Evolutionary conservation across 2,329 filamentous ascomycete species (phyloP).

Genomic region (Aspergillus jensenii): DNA sequence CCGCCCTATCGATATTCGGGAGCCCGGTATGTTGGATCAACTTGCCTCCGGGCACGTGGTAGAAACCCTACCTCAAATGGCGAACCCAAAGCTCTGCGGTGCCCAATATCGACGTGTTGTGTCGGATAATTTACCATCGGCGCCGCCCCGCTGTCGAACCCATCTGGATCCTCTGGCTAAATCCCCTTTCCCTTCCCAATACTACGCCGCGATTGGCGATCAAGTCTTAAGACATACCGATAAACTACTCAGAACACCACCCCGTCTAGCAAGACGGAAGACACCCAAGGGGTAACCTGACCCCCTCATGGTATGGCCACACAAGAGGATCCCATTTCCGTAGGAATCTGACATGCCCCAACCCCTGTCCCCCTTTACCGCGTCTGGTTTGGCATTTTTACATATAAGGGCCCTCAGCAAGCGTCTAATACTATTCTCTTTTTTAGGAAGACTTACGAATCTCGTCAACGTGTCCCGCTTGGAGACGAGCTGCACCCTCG

Average conservation of each 20-base stretch:
- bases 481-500: constrained; percentile 24
- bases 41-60: constrained; percentile 14
- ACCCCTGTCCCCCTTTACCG: not conserved
- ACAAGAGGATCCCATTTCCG: not conserved
- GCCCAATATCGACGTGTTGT: constrained; percentile 16
- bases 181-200: constrained; percentile 12
- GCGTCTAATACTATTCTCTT: constrained; percentile 1
- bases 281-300: constrained; percentile 11
- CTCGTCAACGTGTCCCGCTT: constrained; percentile 16
- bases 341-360: not conserved
- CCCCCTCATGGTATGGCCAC: constrained; percentile 25
- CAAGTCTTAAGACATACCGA: not conserved
- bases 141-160: constrained; percentile 13
- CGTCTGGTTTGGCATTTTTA: not conserved
- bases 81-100: constrained; percentile 13
- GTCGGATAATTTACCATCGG: constrained; percentile 13
- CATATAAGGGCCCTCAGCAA: not conserved
- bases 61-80: constrained; percentile 17
- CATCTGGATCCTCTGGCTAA: constrained; percentile 13
- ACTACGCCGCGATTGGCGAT: constrained; percentile 15
- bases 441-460: constrained; percentile 15
- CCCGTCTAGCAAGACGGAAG: constrained; percentile 19
- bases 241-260: constrained; percentile 7
- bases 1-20: constrained; percentile 32
- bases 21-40: constrained; percentile 19